Evolutionary conservation across 176 grass and related monocot genomes (phyloP), one percentile per base, ranked within the genome.

Genomic region (Aegilops longissima): DNA sequence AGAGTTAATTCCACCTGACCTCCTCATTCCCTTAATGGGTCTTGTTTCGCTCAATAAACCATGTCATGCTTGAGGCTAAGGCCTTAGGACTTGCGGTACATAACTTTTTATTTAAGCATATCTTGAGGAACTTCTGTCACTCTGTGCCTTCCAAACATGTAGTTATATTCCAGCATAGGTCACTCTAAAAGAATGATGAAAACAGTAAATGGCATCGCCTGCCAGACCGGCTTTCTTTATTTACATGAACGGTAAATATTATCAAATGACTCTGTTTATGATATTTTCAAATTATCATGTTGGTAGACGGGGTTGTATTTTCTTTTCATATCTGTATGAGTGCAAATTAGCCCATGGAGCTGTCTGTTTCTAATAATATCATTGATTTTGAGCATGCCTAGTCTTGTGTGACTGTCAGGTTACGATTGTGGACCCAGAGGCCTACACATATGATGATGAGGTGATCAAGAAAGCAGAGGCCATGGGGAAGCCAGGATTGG

Each of bases 391-490:
- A 56, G n/a, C 9, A 24, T 10, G n/a, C 45, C 1, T 71, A 36
- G 14, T 76, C 59, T 14, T 63, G 12, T 82, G 31, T 58, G 8
- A 42, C 33, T 68, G 30, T 82, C 69, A 99, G 94, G 92, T 94
- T 42, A 81, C 83, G 44, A 88, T 90, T 21, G 38, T 83, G 58
- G 94, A 99, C 78, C 29, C 87, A 18, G 97, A 96, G 87, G 90
- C 87, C 9, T 98, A 98, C 38, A 98, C 96, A 2, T 98, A 96
- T 12, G 96, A 98, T 0, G 93, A 96, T 5, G 96, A 98, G 89
- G 93, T 96, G 61, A 87, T 99, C 78, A 96, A 96, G 89, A 94
- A 96, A 83, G 85, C 94, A 8, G 97, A 96, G 45, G 92, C 97
- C 25, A 93, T 99, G 90, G 97, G 92, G 45, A 94, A 94, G 81